Percentiles rank a stretch among this genome's conserved stretches.
phyloP scores from a whole-genome alignment of 1,284 basidiomycete genomes.

The Xerocomus minutiporus region DNA sequence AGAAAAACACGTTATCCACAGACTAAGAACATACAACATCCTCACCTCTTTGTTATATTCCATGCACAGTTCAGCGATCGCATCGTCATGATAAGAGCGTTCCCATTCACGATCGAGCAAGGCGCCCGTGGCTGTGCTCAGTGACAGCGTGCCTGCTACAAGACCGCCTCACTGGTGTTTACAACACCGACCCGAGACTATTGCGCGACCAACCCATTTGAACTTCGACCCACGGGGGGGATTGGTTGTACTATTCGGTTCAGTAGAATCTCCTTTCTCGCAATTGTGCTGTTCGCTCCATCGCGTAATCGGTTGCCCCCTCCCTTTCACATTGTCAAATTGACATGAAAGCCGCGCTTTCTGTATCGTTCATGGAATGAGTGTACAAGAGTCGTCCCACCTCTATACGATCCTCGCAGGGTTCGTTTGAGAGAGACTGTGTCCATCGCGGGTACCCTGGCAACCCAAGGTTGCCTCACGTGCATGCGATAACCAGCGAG shows the following conservation, averaged over 20 bases:
- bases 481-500: neutral
- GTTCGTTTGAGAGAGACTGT: neutral
- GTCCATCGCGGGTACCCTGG: neutral
- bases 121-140: neutral
- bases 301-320: conserved; percentile 52
- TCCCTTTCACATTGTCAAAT: conserved; percentile 42
- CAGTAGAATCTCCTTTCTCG: too few species aligned
- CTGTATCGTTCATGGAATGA: conserved; percentile 31
- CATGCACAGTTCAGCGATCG: conserved; percentile 41
- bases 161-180: conserved; percentile 55
- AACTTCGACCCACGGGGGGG: conserved; percentile 60
- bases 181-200: neutral
- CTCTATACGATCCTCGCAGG: neutral
- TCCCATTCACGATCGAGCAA: conserved; percentile 43
- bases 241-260: too few species aligned
- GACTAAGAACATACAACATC: neutral
- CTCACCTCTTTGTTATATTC: neutral
- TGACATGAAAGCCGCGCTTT: conserved; percentile 64
- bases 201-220: conserved; percentile 55
- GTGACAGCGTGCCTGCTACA: conserved; percentile 65
- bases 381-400: neutral
- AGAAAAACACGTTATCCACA: neutral
- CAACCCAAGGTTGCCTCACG: neutral
- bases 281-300: conserved; percentile 40
- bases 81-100: conserved; percentile 63